Evolutionary conservation across 495 filamentous ascomycete species (phyloP).

Genomic region (Echria macrotheca): DNA sequence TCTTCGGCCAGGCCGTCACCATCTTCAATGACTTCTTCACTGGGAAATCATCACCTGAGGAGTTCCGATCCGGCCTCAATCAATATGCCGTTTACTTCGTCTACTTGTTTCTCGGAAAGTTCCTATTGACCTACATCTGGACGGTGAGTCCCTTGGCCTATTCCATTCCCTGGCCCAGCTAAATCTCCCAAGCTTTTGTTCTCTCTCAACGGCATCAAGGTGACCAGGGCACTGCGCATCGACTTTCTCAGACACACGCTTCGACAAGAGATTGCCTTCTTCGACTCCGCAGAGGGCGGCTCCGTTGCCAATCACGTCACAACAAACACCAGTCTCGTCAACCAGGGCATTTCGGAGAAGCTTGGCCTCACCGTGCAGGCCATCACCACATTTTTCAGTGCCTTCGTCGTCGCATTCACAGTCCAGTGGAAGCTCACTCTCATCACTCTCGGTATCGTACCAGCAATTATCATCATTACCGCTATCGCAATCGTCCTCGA

Average conservation of each 20-base stretch:
- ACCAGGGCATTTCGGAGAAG: conserved; percentile 54
- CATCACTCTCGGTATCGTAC: conserved; percentile 47
- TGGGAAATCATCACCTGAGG: conserved; percentile 4
- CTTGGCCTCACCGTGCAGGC: conserved; percentile 51
- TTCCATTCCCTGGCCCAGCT: background rate
- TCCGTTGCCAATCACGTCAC: conserved; percentile 41
- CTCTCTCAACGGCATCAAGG: conserved; percentile 17
- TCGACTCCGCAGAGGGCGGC: conserved; percentile 30
- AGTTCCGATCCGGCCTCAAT: conserved; percentile 16
- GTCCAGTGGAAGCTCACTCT: conserved; percentile 51
- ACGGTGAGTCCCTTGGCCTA: no score
- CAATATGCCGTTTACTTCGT: conserved; percentile 39
- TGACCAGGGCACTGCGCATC: conserved; percentile 26
- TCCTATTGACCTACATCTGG: conserved; percentile 41
- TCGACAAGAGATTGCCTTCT: conserved; percentile 33
- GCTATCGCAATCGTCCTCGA: conserved; percentile 42
- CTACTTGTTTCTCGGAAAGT: conserved; percentile 51
- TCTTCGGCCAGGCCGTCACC: conserved; percentile 30
- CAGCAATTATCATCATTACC: conserved; percentile 41
- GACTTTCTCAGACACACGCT: conserved; percentile 31
- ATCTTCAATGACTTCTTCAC: conserved; percentile 23
- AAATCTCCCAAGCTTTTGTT: background rate
- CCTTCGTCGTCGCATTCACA: conserved; percentile 52
- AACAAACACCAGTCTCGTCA: conserved; percentile 23
- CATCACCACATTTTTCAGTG: conserved; percentile 49